phyloP scores from a whole-genome alignment of 768 basidiomycete species.

The Hysterangium stoloniferum region DNA sequence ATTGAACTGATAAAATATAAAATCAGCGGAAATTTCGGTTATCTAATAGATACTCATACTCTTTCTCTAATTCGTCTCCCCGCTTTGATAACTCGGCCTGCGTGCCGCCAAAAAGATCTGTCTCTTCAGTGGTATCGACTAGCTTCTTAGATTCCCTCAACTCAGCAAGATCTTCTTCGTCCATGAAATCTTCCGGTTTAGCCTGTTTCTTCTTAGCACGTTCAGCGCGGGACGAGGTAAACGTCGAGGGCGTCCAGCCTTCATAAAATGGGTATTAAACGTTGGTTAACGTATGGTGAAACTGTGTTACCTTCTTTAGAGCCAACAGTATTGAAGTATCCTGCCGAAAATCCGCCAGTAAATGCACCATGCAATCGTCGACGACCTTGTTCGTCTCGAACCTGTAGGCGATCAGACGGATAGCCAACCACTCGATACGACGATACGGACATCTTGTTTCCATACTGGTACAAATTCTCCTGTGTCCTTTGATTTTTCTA shows the following conservation, averaged over 20 bases:
- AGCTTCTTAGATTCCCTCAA: conserved; percentile 64
- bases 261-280: conserved; percentile 7
- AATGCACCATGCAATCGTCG: conserved; percentile 95
- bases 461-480: conserved; percentile 95
- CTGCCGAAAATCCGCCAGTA: conserved; percentile 96
- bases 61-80: conserved; percentile 30
- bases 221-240: conserved; percentile 79
- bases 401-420: conserved; percentile 35
- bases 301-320: conserved; percentile 96
- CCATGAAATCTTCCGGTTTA: conserved; percentile 95
- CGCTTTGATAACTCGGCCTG: conserved; percentile 34
- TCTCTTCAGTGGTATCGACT: conserved; percentile 74
- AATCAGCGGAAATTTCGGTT: neutral
- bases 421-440: conserved; percentile 15
- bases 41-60: conserved; percentile 42
- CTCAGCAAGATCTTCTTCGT: conserved; percentile 92
- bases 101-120: conserved; percentile 56
- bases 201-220: conserved; percentile 55
- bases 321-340: conserved; percentile 94
- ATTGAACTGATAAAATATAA: conserved; percentile 41
- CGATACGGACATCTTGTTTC: conserved; percentile 81
- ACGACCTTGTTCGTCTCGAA: conserved; percentile 88
- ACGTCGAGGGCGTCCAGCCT: conserved; percentile 96
- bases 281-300: neutral
- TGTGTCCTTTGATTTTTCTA: conserved; percentile 89